Conservation (phyloP, 371 early-diverging fungal genomes). For the Mortierella sp. region DNA sequence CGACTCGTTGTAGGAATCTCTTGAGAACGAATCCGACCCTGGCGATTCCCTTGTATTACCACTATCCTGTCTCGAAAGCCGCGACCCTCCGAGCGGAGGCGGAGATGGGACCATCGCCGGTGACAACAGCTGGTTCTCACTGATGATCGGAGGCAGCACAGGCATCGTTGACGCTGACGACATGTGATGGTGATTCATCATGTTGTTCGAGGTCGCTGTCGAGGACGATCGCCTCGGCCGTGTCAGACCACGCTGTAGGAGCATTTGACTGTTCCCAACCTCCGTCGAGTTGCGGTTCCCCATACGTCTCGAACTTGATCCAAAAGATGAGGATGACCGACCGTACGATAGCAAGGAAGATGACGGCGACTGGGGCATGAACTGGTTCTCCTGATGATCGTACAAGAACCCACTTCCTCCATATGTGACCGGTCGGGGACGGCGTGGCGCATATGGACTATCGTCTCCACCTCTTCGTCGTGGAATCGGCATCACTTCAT, state of each 20-base stretch:
- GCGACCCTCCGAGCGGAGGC: constrained; percentile 18
- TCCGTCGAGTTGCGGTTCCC: constrained; percentile 42
- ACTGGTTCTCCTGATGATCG: constrained; percentile 49
- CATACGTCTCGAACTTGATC: constrained; percentile 22
- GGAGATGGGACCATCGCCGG: constrained; percentile 40
- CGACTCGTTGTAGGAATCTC: constrained; percentile 28
- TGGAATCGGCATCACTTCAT: constrained; percentile 34
- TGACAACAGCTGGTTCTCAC: constrained; percentile 32
- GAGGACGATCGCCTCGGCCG: constrained; percentile 43
- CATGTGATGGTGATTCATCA: constrained; percentile 8
- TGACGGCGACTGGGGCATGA: constrained; percentile 36
- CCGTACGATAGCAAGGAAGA: constrained; percentile 30
- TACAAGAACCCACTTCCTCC: constrained; percentile 47
- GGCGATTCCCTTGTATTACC: constrained; percentile 38
- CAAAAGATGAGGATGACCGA: constrained; percentile 16
- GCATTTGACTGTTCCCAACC: constrained; percentile 23
- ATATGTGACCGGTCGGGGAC: constrained; percentile 50
- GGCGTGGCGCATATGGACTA: constrained; percentile 34
- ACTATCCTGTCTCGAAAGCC: constrained; percentile 39
- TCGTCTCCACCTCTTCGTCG: constrained; percentile 34
- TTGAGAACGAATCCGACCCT: constrained; percentile 43
- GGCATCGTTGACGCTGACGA: constrained; percentile 20
- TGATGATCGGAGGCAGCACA: constrained; percentile 42
- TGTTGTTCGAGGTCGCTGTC: constrained; percentile 27
- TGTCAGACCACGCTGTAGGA: constrained; percentile 35